These are phyloP conservation scores for Polyporus arcularius DNA, from an alignment of 768 basidiomycete species.

Conservation along the genomic window DNA sequence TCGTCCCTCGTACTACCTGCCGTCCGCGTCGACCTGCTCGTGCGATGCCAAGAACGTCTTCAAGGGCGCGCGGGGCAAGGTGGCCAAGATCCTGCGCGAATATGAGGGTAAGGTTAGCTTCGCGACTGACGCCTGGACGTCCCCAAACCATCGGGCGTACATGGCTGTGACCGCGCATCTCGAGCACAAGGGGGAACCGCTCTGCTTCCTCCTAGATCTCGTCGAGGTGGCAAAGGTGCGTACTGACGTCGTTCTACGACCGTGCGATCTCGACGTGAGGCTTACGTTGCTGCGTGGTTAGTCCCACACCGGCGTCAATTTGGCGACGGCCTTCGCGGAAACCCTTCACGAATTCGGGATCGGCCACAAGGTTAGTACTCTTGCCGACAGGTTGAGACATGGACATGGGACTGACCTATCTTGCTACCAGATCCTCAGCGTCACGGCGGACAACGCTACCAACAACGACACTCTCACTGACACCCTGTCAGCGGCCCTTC, in stretches of 20 bases:
- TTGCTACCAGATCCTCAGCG: not conserved
- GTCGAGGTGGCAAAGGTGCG: not conserved
- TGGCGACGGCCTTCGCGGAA: constrained; percentile 27
- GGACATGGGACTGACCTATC: not conserved
- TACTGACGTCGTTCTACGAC: too few relatives aligned
- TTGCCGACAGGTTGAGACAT: too few relatives aligned
- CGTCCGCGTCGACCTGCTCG: constrained; percentile 33
- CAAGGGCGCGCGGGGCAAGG: constrained; percentile 8
- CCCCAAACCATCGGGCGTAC: not conserved
- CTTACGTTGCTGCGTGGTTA: too few relatives aligned
- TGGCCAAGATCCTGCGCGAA: constrained; percentile 28
- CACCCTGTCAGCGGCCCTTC: not conserved
- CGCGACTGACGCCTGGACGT: constrained; percentile 18
- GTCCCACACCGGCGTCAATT: constrained; percentile 34
- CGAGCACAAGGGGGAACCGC: not conserved
- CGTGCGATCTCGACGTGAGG: too few relatives aligned
- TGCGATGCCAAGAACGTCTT: constrained; percentile 35
- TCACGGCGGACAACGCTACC: not conserved
- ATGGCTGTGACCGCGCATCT: not conserved
- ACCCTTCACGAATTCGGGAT: constrained; percentile 31
- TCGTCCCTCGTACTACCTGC: constrained; percentile 35
- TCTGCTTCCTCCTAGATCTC: not conserved
- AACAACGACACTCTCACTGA: constrained; percentile 3
- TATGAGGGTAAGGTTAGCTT: constrained; percentile 32
- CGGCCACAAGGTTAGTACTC: constrained; percentile 32